phyloP scores from a whole-genome alignment of 345 rosid species.

The Dipteronia dyeriana region DNA sequence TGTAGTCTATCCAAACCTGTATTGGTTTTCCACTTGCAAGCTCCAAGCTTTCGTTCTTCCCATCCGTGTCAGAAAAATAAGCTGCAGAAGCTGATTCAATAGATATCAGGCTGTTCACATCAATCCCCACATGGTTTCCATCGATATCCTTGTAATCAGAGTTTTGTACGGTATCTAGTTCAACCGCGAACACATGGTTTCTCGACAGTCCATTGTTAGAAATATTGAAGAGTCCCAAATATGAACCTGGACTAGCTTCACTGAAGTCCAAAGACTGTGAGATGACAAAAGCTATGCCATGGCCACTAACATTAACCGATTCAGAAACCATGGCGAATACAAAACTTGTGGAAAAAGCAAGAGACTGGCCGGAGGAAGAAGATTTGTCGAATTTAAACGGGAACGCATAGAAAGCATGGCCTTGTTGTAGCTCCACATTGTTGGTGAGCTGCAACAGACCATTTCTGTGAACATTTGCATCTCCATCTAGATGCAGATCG shows the following conservation, averaged over 20 bases:
- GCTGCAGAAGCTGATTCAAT: too few relatives aligned
- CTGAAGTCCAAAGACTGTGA: neutral
- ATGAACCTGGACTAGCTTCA: neutral
- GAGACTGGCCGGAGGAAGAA: neutral
- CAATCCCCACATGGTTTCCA: too few relatives aligned
- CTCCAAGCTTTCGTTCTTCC: too few relatives aligned
- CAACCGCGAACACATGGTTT: conserved; percentile 51
- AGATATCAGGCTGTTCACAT: too few relatives aligned
- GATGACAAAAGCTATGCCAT: conserved; percentile 17
- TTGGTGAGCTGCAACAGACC: conserved; percentile 15
- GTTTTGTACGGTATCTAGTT: conserved; percentile 46
- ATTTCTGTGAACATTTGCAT: neutral
- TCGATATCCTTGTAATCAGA: neutral
- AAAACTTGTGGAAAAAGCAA: conserved; percentile 30
- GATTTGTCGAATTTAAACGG: conserved; percentile 1
- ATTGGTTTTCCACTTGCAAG: too few relatives aligned
- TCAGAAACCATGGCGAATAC: conserved; percentile 29
- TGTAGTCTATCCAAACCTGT: conserved; percentile 16
- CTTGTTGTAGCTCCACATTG: too few relatives aligned
- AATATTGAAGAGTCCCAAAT: conserved; percentile 39
- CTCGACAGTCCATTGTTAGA: conserved; percentile 32
- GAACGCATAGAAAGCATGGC: neutral
- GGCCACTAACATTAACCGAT: conserved; percentile 1
- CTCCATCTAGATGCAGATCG: neutral
- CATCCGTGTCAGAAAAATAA: too few relatives aligned